Evolutionary conservation across 352 stramenopile genomes (phyloP).

Genomic region (Pythium aristosporum): DNA sequence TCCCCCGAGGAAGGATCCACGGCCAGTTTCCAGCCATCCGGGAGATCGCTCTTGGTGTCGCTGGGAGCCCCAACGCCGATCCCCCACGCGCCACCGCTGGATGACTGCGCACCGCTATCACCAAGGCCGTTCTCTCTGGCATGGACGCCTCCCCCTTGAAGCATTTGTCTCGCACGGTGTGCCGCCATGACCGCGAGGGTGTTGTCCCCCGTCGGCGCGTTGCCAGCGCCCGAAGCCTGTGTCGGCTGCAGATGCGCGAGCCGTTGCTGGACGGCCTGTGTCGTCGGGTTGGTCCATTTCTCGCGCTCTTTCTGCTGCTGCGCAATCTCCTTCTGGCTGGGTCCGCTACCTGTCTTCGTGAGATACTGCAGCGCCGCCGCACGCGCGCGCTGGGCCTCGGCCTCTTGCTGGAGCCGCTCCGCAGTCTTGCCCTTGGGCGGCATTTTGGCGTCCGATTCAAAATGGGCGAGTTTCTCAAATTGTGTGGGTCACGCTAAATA

Average conservation of each 20-base stretch:
- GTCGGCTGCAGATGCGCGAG: slow-evolving; percentile 34
- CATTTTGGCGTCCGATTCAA: slow-evolving; percentile 10
- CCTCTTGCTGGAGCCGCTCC: slow-evolving; percentile 59
- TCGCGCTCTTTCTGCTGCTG: slow-evolving; percentile 57
- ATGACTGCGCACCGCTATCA: neutral
- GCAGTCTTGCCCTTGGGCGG: slow-evolving; percentile 31
- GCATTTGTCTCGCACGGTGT: slow-evolving; percentile 42
- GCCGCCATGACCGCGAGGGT: slow-evolving; percentile 65
- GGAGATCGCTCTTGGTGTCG: slow-evolving; percentile 16
- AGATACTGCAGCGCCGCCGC: slow-evolving; percentile 65
- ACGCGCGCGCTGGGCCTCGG: slow-evolving; percentile 58
- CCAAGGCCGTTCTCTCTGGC: neutral
- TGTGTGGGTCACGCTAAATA: neutral
- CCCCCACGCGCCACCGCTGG: neutral
- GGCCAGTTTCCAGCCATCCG: slow-evolving; percentile 53
- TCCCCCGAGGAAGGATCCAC: slow-evolving; percentile 51
- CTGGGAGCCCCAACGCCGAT: neutral
- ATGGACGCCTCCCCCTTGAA: slow-evolving; percentile 21
- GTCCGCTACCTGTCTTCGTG: slow-evolving; percentile 56
- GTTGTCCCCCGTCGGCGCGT: slow-evolving; percentile 55
- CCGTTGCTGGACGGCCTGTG: slow-evolving; percentile 39
- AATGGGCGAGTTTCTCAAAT: slow-evolving; percentile 6
- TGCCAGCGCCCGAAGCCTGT: neutral
- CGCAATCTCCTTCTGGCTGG: slow-evolving; percentile 61
- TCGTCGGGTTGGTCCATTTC: slow-evolving; percentile 51